Evolutionary conservation across 305 asterid species (phyloP), one percentile per base, ranked within the genome.

Genomic region (Fraxinus greggii): DNA sequence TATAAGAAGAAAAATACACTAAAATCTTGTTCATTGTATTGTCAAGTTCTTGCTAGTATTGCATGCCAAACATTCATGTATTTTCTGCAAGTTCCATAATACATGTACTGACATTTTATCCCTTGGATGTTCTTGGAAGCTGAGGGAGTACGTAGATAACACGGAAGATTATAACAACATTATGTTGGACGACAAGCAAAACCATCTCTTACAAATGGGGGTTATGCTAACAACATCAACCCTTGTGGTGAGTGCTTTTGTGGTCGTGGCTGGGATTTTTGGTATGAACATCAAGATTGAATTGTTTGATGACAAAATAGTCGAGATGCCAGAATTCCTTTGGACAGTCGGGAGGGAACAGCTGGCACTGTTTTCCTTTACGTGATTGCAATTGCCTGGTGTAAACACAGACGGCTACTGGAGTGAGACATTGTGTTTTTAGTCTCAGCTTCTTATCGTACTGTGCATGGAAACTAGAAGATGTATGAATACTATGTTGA

Each of bases 161-260:
- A 96, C 99, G 3, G 99, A 96, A 84, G 98, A 96, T 80, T 96
- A 94, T 84, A 94, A 94, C 87, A 96, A 96, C 81, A 93, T 94
- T 5, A 96, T 96, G 98, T 85, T 94, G 88, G 99, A 96, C 36
- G 99, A 96, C 91, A 96, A 94, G 84, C 99, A 93, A 65, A 96
- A 96, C 73, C 98, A 96, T 88, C 97, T 96, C 35, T 89, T 96
- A 40, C 99, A 96, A 86, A 96, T 96, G 99, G 99, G 98, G 28
- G 98, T 94, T 29, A 91, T 93, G 98, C 45, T 96, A 77, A 91
- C 98, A 9, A 93, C 99, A 1, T 98, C 98, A 29, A 96, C 98
- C 33, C 92, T 96, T 2, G 94, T 94, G 77, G 93, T 96, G 86
- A 93, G 97, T 59, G 95, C 94, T 8, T 94, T 96, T 77, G 95